Conservation (phyloP, 306 rosid genomes). For the Vigna nakashimae region DNA sequence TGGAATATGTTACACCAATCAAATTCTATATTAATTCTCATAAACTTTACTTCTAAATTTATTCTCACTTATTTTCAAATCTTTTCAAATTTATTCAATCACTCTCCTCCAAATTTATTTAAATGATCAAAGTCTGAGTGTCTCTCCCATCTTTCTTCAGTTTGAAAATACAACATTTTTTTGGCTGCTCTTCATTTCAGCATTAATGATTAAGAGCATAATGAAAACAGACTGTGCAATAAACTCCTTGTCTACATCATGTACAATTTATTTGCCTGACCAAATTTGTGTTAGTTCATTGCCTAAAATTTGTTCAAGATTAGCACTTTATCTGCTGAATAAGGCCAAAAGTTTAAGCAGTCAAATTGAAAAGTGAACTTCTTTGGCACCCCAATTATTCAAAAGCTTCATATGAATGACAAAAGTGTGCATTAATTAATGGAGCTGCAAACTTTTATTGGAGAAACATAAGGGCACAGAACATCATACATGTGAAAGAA, state of each 20-base stretch:
- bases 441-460: neutral
- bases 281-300: neutral
- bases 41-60: too few relatives aligned
- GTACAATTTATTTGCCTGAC: neutral
- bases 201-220: neutral
- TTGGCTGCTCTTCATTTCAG: too few relatives aligned
- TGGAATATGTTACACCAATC: too few relatives aligned
- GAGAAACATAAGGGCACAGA: conserved; percentile 5
- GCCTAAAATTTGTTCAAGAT: neutral
- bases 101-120: too few relatives aligned
- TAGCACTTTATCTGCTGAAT: neutral
- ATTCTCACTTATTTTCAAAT: too few relatives aligned
- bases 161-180: too few relatives aligned
- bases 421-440: neutral
- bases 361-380: too few relatives aligned
- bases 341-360: neutral
- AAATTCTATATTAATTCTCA: too few relatives aligned
- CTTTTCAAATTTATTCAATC: too few relatives aligned
- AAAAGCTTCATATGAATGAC: neutral
- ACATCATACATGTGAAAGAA: conserved; percentile 27
- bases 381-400: too few relatives aligned
- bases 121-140: too few relatives aligned
- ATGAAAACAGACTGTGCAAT: neutral
- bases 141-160: too few relatives aligned
- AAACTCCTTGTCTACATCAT: neutral